Base-by-base conservation (phyloP, 2,329 filamentous ascomycete species). In the Aureobasidium musti region DNA sequence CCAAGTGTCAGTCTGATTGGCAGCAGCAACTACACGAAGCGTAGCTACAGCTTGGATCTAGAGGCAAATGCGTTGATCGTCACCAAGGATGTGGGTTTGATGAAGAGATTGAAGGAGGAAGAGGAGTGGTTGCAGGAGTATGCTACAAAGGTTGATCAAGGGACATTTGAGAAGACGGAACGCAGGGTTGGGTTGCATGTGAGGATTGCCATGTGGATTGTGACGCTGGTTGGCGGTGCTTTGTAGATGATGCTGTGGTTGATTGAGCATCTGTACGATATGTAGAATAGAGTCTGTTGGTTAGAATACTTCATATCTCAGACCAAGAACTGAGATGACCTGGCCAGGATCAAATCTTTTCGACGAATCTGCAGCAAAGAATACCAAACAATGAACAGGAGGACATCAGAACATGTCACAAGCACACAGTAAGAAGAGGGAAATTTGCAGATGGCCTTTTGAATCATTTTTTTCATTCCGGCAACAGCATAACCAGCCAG, bases 11-110 rank as follows among this genome's bases (percentile, higher is more conserved):
- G 89, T 37, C 83, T 98, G 21, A 86, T 99, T 0, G 95, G 95
- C 1, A 96, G 91, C 75, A 95, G 90, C 11, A 99, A 99, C 75
- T 99, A 98, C 78, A 99, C 95, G 0, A 93, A 95, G 77, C 84
- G 95, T 54, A 96, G 91, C 74, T 98, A 99, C 78, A 89, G 89
- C 47, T 85, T 97, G 49, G 95, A 99, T 77, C 83, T 99, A 2
- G 95, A 99, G 76, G 91, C 90, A 0, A 95, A 96, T 39, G 91
- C 91, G 0, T 78, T 97, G 67, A 89, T 99, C 33, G 86, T 97
- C 5, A 99, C 95, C 1, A 82, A 82, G 26, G 89, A 98, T 73
- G 81, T 88, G 28, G 84, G 82, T 0, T 77, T 99, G 71, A 91
- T 91, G 77, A 80, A 80, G 67, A 84, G 88, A 63, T 79, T 98